A percentile compares a stretch with the other conserved stretches of the same genome.
These are phyloP conservation scores for Wallacemonas sp. DNA, from an alignment of 208 protist genomes.

Conservation along the genomic window DNA sequence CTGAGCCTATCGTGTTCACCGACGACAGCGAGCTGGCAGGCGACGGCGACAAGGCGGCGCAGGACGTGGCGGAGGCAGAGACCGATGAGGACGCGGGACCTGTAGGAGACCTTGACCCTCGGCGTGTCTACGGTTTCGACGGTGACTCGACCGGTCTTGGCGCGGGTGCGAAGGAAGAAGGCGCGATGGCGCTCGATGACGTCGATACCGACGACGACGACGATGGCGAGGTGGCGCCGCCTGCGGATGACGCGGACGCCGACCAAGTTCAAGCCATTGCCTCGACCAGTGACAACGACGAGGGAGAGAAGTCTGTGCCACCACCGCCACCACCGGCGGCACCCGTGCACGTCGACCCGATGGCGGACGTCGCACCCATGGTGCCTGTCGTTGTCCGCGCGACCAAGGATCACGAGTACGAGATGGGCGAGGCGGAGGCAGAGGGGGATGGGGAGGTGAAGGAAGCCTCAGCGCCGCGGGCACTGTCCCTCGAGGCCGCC, in stretches of 20 bases:
- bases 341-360: background rate
- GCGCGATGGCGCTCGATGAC: background rate
- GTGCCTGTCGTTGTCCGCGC: background rate
- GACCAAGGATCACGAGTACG: background rate
- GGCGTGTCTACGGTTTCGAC: constrained; percentile 1
- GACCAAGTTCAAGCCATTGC: background rate
- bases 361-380: background rate
- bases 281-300: background rate
- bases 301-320: background rate
- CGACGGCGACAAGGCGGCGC: background rate
- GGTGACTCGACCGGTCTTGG: constrained; percentile 8
- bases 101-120: background rate
- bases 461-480: background rate
- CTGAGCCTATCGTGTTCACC: constrained; percentile 19
- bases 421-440: background rate
- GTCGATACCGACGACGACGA: background rate
- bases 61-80: background rate
- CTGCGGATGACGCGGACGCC: background rate
- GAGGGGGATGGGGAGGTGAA: background rate
- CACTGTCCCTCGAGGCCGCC: background rate
- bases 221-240: background rate
- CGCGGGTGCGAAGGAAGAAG: constrained; percentile 6
- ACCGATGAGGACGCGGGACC: background rate
- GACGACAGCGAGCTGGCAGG: constrained; percentile 17
- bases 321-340: background rate